Evolutionary conservation across 2,329 filamentous ascomycete species (phyloP).

Genomic region (Ilyonectria sp.): DNA sequence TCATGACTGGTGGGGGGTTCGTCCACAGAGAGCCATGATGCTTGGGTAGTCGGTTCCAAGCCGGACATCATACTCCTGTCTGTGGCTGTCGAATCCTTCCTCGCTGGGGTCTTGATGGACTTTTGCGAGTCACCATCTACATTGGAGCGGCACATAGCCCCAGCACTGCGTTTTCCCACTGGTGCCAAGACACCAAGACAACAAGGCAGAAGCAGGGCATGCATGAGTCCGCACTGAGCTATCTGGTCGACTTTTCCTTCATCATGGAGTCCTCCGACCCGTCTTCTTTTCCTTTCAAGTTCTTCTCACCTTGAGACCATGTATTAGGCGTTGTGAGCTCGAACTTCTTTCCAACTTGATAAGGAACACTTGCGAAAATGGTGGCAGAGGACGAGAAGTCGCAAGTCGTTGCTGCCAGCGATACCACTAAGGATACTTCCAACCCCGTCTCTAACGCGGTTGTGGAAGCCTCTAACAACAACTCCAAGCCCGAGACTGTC

Average conservation of each 20-base stretch:
- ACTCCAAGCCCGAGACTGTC: not conserved
- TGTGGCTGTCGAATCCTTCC: constrained; percentile 25
- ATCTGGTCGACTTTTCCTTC: constrained; percentile 5
- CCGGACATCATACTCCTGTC: constrained; percentile 2
- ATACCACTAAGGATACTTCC: constrained; percentile 1
- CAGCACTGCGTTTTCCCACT: not conserved
- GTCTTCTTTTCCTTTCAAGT: not conserved
- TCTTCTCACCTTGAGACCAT: constrained; percentile 8
- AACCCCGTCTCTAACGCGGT: not conserved
- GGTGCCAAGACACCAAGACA: constrained; percentile 11
- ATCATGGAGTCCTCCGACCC: constrained; percentile 6
- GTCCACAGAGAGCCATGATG: constrained; percentile 32
- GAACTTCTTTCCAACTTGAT: not conserved
- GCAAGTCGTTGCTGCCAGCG: constrained; percentile 2
- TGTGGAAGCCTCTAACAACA: not conserved
- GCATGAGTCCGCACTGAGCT: constrained; percentile 2
- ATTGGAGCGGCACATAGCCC: not conserved
- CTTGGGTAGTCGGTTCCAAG: constrained; percentile 34
- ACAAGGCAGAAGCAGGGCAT: not conserved
- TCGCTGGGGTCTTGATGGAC: not conserved
- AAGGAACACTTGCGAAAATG: constrained; percentile 29
- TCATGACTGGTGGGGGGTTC: constrained; percentile 1
- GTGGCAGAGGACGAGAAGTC: constrained; percentile 22
- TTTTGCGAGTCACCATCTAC: not conserved
- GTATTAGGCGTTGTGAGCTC: constrained; percentile 8